These are phyloP conservation scores for Nothophaeocryptopus gaeumannii DNA, from an alignment of 2,329 filamentous ascomycete species.

Conservation along the genomic window DNA sequence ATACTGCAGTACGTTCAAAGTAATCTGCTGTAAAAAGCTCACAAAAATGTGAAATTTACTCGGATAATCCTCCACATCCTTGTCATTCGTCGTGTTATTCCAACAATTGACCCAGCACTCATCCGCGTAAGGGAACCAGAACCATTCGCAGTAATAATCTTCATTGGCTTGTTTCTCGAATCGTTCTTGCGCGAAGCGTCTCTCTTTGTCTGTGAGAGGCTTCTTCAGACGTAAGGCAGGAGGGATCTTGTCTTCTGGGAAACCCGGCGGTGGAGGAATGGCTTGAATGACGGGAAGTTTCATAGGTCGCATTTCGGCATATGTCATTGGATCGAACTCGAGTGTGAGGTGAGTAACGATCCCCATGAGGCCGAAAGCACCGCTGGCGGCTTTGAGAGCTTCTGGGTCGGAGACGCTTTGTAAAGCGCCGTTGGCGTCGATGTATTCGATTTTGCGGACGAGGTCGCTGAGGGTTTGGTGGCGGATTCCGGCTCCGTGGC, in stretches of 20 bases:
- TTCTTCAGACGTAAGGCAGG: conserved; percentile 34
- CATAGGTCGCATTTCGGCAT: conserved; percentile 46
- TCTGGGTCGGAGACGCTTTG: conserved; percentile 9
- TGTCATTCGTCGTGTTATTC: conserved; percentile 38
- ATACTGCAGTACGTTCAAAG: conserved; percentile 32
- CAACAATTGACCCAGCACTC: conserved; percentile 50
- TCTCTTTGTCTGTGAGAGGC: conserved; percentile 30
- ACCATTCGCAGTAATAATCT: conserved; percentile 50
- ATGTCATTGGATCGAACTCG: conserved; percentile 48
- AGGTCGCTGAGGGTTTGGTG: conserved; percentile 14
- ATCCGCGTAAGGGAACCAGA: conserved; percentile 51
- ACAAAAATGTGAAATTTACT: conserved; percentile 29
- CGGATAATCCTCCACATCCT: conserved; percentile 40
- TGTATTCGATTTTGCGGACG: conserved; percentile 12
- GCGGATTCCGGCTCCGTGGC: conserved; percentile 14
- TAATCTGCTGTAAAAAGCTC: conserved; percentile 35
- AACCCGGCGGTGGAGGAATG: conserved; percentile 39
- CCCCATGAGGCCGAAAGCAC: conserved; percentile 48
- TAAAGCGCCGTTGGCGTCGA: conserved; percentile 14
- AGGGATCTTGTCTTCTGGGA: conserved; percentile 28
- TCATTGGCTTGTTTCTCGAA: conserved; percentile 42
- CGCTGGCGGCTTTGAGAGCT: conserved; percentile 10
- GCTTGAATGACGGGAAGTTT: conserved; percentile 45
- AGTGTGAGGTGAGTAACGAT: conserved; percentile 51
- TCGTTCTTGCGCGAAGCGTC: conserved; percentile 35